These are phyloP conservation scores for Leptographium flavum DNA, from an alignment of 2,329 filamentous ascomycete genomes.

Conservation along the genomic window DNA sequence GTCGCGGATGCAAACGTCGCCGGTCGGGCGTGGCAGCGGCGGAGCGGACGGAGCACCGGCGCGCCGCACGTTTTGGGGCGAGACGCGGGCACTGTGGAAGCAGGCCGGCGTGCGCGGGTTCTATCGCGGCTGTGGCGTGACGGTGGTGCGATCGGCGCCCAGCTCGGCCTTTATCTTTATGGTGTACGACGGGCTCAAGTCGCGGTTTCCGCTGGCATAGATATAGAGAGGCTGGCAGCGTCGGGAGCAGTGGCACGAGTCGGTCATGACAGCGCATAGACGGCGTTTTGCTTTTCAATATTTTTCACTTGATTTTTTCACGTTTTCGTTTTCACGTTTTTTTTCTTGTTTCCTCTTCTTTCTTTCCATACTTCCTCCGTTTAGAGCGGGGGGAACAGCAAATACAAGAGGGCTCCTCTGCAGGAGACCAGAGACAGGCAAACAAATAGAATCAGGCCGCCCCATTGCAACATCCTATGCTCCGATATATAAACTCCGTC, in stretches of 20 bases:
- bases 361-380: too few species aligned
- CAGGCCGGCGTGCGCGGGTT: conserved; percentile 71
- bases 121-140: conserved; percentile 92
- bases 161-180: conserved; percentile 98
- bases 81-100: conserved; percentile 62
- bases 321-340: not conserved
- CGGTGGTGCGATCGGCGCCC: conserved; percentile 71
- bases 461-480: not conserved
- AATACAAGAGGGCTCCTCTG: too few species aligned
- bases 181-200: conserved; percentile 77
- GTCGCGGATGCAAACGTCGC: conserved; percentile 86
- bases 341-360: not conserved
- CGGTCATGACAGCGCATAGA: too few species aligned
- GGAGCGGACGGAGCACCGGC: conserved; percentile 15
- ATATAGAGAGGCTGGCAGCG: not conserved
- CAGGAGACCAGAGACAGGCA: not conserved
- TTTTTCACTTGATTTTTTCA: not conserved
- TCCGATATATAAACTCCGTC: not conserved
- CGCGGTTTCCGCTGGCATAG: conserved; percentile 39
- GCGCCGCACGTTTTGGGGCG: conserved; percentile 52
- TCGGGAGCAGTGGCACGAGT: too few species aligned
- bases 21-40: conserved; percentile 37
- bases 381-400: not conserved
- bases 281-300: not conserved
- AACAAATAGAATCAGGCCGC: not conserved